phyloP scores from a whole-genome alignment of 2,329 filamentous ascomycete genomes.

The Diaporthe ampelina region DNA sequence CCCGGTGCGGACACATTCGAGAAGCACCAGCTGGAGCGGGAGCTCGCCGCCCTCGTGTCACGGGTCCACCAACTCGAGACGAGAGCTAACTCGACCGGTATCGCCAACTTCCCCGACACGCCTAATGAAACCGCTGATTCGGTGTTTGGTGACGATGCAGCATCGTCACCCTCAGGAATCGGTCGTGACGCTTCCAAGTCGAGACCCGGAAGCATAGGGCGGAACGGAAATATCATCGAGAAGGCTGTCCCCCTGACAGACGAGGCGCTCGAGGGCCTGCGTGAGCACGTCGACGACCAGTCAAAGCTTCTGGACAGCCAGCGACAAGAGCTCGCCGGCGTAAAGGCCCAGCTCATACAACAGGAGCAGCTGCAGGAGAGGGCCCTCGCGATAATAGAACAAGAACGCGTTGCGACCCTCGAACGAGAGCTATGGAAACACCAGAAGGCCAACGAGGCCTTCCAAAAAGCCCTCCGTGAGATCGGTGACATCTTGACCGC shows the following conservation, averaged over 20 bases:
- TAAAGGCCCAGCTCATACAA: slow-evolving; percentile 87
- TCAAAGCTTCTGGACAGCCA: slow-evolving; percentile 92
- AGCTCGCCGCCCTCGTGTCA: slow-evolving; percentile 82
- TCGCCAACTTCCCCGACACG: slow-evolving; percentile 78
- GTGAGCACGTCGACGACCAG: slow-evolving; percentile 93
- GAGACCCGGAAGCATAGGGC: slow-evolving; percentile 45
- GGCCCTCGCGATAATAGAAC: slow-evolving; percentile 85
- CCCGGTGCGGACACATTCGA: slow-evolving; percentile 82
- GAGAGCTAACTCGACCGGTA: slow-evolving; percentile 73
- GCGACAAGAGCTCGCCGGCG: slow-evolving; percentile 85
- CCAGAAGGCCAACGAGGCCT: slow-evolving; percentile 97
- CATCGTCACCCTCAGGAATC: slow-evolving; percentile 60
- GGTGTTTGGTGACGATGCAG: slow-evolving; percentile 71
- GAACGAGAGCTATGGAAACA: slow-evolving; percentile 97
- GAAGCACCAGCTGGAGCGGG: slow-evolving; percentile 85
- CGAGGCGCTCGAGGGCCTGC: slow-evolving; percentile 86
- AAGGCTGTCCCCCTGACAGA: slow-evolving; percentile 75
- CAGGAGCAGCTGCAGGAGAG: slow-evolving; percentile 89
- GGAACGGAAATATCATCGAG: slow-evolving; percentile 48
- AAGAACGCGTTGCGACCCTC: slow-evolving; percentile 87
- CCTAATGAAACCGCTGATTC: slow-evolving; percentile 81
- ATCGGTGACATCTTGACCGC: slow-evolving; percentile 98
- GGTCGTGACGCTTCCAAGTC: slow-evolving; percentile 50
- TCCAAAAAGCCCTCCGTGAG: slow-evolving; percentile 96
- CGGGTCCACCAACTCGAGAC: slow-evolving; percentile 88